Conservation (phyloP, 1,284 basidiomycete genomes). For the Pseudomicrostroma phylloplanum region DNA sequence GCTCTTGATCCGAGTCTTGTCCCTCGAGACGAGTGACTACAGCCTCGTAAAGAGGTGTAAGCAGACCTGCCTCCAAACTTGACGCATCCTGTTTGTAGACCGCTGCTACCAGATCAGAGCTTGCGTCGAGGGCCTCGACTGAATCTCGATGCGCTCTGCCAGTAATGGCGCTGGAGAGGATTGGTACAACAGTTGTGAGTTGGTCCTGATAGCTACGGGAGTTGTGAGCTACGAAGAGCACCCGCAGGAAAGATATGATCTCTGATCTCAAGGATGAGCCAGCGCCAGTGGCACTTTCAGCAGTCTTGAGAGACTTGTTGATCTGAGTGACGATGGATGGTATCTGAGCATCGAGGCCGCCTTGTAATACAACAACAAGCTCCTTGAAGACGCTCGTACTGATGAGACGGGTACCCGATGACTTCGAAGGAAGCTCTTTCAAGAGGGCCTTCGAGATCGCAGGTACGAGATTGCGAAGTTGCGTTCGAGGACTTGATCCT, state of each 20-base stretch:
- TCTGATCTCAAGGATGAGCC: conserved; percentile 56
- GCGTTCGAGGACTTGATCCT: conserved; percentile 38
- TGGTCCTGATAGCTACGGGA: conserved; percentile 62
- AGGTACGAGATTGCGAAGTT: conserved; percentile 62
- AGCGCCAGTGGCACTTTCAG: conserved; percentile 43
- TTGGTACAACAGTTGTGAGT: conserved; percentile 64
- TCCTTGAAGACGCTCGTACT: conserved; percentile 73
- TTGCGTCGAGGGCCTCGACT: conserved; percentile 59
- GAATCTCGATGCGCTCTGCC: conserved; percentile 53
- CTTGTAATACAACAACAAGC: conserved; percentile 72
- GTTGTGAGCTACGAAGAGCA: conserved; percentile 75
- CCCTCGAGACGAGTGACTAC: conserved; percentile 66
- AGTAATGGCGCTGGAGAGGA: conserved; percentile 65
- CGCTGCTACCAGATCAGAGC: conserved; percentile 53
- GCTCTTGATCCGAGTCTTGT: conserved; percentile 83
- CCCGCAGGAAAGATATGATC: conserved; percentile 70
- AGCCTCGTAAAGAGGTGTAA: conserved; percentile 61
- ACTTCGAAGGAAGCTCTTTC: conserved; percentile 78
- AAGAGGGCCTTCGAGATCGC: conserved; percentile 72
- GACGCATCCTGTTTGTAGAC: background rate
- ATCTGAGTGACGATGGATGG: conserved; percentile 54
- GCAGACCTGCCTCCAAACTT: background rate
- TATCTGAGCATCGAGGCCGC: conserved; percentile 70
- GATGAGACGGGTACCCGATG: conserved; percentile 73
- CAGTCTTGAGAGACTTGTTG: conserved; percentile 49